Conservation (phyloP, 805 yeast genomes). For the Nakazawaea pomicola region DNA sequence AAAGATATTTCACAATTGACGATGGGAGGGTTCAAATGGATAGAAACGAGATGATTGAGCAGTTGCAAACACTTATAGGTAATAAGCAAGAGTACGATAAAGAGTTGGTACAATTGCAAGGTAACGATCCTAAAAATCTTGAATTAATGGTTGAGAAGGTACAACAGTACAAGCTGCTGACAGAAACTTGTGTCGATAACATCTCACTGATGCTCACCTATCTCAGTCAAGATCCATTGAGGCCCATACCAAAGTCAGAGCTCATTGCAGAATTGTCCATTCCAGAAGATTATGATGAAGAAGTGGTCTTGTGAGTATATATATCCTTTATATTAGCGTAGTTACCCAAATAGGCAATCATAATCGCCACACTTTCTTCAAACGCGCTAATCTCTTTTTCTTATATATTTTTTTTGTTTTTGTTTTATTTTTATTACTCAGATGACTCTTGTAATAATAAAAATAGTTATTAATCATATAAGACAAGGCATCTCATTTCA, state of each 20-base stretch:
- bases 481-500: no score
- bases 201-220: conserved; percentile 1
- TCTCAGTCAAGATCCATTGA: not conserved
- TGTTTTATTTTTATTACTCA: not conserved
- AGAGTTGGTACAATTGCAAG: conserved; percentile 8
- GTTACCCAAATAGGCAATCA: conserved; percentile 1
- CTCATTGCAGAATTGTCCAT: not conserved
- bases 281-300: not conserved
- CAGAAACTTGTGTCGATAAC: not conserved
- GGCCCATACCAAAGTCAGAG: not conserved
- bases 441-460: not conserved
- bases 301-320: not conserved
- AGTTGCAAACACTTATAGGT: conserved; percentile 15
- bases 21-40: no score
- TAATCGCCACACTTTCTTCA: not conserved
- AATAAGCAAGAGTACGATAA: no score
- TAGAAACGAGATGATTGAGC: conserved; percentile 9
- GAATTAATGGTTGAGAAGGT: not conserved
- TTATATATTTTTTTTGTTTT: not conserved
- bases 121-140: conserved; percentile 4
- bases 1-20: no score
- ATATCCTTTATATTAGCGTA: not conserved
- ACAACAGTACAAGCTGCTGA: not conserved
- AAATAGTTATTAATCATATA: no score
- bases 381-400: not conserved